Percentiles rank a stretch among this genome's conserved stretches.
phyloP scores from a whole-genome alignment of 306 rosid genomes.

The Casuarina equisetifolia region DNA sequence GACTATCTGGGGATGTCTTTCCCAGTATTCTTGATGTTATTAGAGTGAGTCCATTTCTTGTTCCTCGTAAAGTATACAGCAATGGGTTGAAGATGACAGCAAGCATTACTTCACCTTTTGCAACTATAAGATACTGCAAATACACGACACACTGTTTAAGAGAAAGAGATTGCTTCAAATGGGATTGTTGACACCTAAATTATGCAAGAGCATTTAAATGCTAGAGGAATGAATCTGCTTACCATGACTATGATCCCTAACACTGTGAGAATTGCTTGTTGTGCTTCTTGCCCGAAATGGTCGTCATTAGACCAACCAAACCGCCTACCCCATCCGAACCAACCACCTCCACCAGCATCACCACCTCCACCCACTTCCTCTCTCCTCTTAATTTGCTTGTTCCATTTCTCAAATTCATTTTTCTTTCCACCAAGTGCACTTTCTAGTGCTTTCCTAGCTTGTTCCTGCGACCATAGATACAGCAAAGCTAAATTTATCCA shows the following conservation, averaged over 20 bases:
- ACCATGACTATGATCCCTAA: slow-evolving; percentile 70
- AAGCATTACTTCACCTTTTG: slow-evolving; percentile 79
- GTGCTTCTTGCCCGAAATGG: slow-evolving; percentile 88
- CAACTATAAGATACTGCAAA: slow-evolving; percentile 73
- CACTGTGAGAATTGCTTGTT: slow-evolving; percentile 67
- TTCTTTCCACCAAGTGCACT: slow-evolving; percentile 95
- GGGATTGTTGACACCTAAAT: slow-evolving; percentile 4
- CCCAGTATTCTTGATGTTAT: slow-evolving; percentile 53
- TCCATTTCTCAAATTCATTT: slow-evolving; percentile 84
- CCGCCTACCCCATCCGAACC: slow-evolving; percentile 87
- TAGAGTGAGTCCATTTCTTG: slow-evolving; percentile 66
- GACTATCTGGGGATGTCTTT: slow-evolving; percentile 36
- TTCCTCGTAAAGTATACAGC: slow-evolving; percentile 74
- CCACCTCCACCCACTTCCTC: slow-evolving; percentile 87
- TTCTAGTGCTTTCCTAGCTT: slow-evolving; percentile 92
- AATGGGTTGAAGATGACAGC: slow-evolving; percentile 80
- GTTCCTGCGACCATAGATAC: slow-evolving; percentile 53
- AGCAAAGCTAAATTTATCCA: neutral
- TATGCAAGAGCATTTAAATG: slow-evolving; percentile 8
- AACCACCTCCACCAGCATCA: slow-evolving; percentile 82
- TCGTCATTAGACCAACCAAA: slow-evolving; percentile 94
- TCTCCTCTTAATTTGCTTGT: slow-evolving; percentile 80
- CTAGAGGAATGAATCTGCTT: slow-evolving; percentile 32
- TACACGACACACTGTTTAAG: neutral
- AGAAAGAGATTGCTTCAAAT: neutral